Evolutionary conservation across 2,329 filamentous ascomycete genomes (phyloP).

Genomic region (Didymella glomerata): DNA sequence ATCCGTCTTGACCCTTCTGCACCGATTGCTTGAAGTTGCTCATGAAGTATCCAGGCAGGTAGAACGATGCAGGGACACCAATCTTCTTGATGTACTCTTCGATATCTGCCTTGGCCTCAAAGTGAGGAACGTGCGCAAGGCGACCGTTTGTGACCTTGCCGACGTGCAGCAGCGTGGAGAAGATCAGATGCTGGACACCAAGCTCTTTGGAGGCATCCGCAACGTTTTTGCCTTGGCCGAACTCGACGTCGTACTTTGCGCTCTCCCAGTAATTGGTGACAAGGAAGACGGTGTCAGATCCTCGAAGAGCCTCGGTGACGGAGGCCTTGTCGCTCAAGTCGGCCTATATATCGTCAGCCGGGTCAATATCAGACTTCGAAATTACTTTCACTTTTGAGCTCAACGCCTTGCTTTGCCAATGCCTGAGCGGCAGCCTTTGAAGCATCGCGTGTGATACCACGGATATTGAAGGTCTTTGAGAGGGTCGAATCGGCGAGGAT

Average conservation of each 20-base stretch:
- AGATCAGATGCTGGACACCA: slow-evolving; percentile 33
- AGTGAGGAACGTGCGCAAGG: slow-evolving; percentile 55
- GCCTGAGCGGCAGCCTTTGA: slow-evolving; percentile 32
- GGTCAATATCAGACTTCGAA: slow-evolving; percentile 16
- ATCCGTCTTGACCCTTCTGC: slow-evolving; percentile 29
- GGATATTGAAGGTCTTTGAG: slow-evolving; percentile 58
- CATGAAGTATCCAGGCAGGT: slow-evolving; percentile 64
- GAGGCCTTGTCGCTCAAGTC: slow-evolving; percentile 54
- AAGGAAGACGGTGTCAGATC: slow-evolving; percentile 60
- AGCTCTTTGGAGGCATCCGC: slow-evolving; percentile 29
- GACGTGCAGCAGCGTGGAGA: slow-evolving; percentile 32
- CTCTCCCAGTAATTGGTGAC: slow-evolving; percentile 52
- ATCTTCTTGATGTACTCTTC: slow-evolving; percentile 63
- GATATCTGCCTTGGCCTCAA: slow-evolving; percentile 65
- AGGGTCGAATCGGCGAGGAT: slow-evolving; percentile 58
- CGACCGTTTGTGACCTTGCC: slow-evolving; percentile 41
- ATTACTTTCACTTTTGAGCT: slow-evolving; percentile 29
- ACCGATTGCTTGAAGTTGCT: slow-evolving; percentile 52
- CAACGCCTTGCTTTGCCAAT: slow-evolving; percentile 30
- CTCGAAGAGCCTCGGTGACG: slow-evolving; percentile 53
- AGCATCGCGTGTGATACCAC: slow-evolving; percentile 60
- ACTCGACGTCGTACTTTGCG: slow-evolving; percentile 24
- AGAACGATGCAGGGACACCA: slow-evolving; percentile 54
- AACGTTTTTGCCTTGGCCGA: slow-evolving; percentile 34
- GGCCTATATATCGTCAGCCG: slow-evolving; percentile 48